Evolutionary conservation across 2,329 filamentous ascomycete genomes (phyloP).

Genomic region (Scopulariopsis brevicaulis): DNA sequence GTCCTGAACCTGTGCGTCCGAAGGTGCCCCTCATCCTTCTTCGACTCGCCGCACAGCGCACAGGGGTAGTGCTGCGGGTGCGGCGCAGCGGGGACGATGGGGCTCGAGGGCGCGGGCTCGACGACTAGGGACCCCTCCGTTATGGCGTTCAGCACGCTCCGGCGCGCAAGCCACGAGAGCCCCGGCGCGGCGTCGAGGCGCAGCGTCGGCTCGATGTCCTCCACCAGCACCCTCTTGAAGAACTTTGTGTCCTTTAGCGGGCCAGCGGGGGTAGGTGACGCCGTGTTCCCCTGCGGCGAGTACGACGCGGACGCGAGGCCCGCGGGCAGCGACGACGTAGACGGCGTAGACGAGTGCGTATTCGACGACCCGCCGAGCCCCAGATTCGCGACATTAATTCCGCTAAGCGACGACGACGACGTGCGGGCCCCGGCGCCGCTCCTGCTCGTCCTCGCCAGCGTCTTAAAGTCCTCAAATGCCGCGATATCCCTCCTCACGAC

Average conservation of each 20-base stretch:
- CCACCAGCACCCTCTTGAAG: slow-evolving; percentile 77
- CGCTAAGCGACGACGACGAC: slow-evolving; percentile 1
- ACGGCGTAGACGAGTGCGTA: slow-evolving; percentile 35
- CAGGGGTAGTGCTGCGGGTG: slow-evolving; percentile 57
- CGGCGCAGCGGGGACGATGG: slow-evolving; percentile 33
- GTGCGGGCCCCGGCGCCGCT: slow-evolving; percentile 41
- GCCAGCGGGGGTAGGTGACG: slow-evolving; percentile 28
- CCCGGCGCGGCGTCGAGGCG: slow-evolving; percentile 82
- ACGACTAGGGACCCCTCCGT: slow-evolving; percentile 79
- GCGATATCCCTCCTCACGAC: slow-evolving; percentile 72
- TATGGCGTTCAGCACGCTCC: slow-evolving; percentile 73
- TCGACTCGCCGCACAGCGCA: slow-evolving; percentile 76
- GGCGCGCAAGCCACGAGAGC: slow-evolving; percentile 84
- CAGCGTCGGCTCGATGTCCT: slow-evolving; percentile 91
- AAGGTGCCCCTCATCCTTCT: slow-evolving; percentile 58
- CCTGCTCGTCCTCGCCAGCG: slow-evolving; percentile 59
- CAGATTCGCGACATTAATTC: slow-evolving; percentile 28
- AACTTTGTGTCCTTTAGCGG: slow-evolving; percentile 85
- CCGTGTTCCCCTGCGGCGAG: slow-evolving; percentile 9
- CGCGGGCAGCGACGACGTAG: slow-evolving; percentile 24
- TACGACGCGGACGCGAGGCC: slow-evolving; percentile 22
- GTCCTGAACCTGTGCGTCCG: slow-evolving; percentile 83
- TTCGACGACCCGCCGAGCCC: slow-evolving; percentile 19
- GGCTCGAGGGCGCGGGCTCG: slow-evolving; percentile 64
- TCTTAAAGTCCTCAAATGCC: slow-evolving; percentile 76